phyloP scores from a whole-genome alignment of 2,329 filamentous ascomycete species.

The Podosphaera aphanis region DNA sequence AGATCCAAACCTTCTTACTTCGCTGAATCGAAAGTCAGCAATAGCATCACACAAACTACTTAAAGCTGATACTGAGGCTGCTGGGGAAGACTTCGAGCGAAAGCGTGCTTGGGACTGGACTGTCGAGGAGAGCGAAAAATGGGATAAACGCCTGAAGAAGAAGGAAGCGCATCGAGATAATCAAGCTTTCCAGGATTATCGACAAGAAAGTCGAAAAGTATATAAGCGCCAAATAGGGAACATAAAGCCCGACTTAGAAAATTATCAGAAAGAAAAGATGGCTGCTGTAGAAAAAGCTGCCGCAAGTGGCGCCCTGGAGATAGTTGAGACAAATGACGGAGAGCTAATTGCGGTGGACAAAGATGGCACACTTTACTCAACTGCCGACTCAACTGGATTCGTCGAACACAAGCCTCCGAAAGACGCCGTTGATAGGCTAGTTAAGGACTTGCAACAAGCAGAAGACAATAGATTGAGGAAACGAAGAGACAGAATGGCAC shows the following conservation, averaged over 20 bases:
- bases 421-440: conserved; percentile 67
- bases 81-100: conserved; percentile 81
- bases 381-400: conserved; percentile 60
- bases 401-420: conserved; percentile 70
- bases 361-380: conserved; percentile 76
- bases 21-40: conserved; percentile 65
- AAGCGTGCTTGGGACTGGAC: conserved; percentile 99
- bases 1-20: conserved; percentile 53
- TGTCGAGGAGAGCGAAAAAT: conserved; percentile 74
- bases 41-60: conserved; percentile 80
- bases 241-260: conserved; percentile 52
- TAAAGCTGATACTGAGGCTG: conserved; percentile 70
- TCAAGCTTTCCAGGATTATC: conserved; percentile 76
- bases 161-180: conserved; percentile 61
- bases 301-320: conserved; percentile 62
- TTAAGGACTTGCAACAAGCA: conserved; percentile 65
- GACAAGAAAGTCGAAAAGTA: conserved; percentile 66
- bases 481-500: conserved; percentile 51
- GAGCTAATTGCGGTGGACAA: conserved; percentile 87
- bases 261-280: conserved; percentile 73
- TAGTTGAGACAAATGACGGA: conserved; percentile 85
- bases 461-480: conserved; percentile 76
- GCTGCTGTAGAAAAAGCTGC: conserved; percentile 68
- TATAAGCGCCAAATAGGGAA: conserved; percentile 79
- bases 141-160: conserved; percentile 79